Evolutionary conservation across 305 asterid genomes (phyloP), one percentile per base, ranked within the genome.

Genomic region (Rubia occidens): DNA sequence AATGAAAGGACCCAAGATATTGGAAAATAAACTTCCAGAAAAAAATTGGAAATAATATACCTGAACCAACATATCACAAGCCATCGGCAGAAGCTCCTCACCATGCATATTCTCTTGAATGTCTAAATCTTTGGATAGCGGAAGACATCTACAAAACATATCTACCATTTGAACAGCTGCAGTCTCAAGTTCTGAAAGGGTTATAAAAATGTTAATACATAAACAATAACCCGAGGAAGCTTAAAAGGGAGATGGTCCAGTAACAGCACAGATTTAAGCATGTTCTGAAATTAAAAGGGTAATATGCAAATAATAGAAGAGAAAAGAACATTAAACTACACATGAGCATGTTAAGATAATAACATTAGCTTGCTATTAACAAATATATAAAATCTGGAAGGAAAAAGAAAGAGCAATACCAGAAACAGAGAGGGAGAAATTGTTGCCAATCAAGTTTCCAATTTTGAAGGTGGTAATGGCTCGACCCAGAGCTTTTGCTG

Each of bases 61-160:
- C 98, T 95, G 98, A 78, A 95, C 94, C 93, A 95, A 83, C 82
- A 91, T 68, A 79, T 77, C 83, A 80, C 95, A 86, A 67, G 91
- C 84, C 95, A 95, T 78, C 54, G 96, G 81, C 78, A 91, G 78
- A 78, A 95, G 98, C 82, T 91, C 99, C 82, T 95, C 98, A 32
- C 98, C 97, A 63, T 85, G 69, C 98, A 95, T 81, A 80, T 82
- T 87, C 79, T 95, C 99, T 77, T 91, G 97, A 60, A 77, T 81
- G 81, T 95, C 99, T 84, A 91, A 81, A 53, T 91, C 90, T 81
- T 87, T 91, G 60, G 99, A 95, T 63, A 91, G 79, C 0, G 94
- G 85, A 75, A 95, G 97, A 77, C 81, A 87, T 78, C 76, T 82
- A 80, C 87, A 89, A 79, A 84, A 91, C 86, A 80, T 79, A 70